phyloP scores from a whole-genome alignment of 345 rosid genomes.

The Chamaenerion angustifolium region DNA sequence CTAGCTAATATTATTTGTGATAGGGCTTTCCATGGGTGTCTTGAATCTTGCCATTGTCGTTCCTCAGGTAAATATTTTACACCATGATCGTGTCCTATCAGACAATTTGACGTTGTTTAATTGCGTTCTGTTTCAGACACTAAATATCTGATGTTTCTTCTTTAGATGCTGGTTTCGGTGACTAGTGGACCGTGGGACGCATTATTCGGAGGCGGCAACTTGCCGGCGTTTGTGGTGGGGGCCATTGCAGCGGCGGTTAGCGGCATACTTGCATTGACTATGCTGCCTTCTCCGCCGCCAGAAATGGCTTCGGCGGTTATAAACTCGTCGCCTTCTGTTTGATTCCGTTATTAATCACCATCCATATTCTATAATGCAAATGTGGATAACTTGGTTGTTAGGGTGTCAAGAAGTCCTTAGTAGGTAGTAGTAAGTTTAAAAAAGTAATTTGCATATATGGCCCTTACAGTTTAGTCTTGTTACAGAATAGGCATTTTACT shows the following conservation, averaged over 20 bases:
- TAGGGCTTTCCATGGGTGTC: slow-evolving; percentile 25
- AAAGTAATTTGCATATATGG: too few relatives aligned
- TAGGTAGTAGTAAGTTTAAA: too few relatives aligned
- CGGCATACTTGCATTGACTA: slow-evolving; percentile 9
- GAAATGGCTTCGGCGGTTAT: background rate
- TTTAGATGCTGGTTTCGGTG: slow-evolving; percentile 8
- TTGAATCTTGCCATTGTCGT: slow-evolving; percentile 23
- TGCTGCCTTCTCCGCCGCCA: slow-evolving; percentile 15
- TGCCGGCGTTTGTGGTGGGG: slow-evolving; percentile 22
- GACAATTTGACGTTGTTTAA: too few relatives aligned
- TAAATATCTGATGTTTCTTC: background rate
- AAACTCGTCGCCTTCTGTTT: too few relatives aligned
- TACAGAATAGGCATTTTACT: too few relatives aligned
- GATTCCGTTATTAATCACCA: background rate
- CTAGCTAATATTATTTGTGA: too few relatives aligned
- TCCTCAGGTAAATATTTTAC: slow-evolving; percentile 18
- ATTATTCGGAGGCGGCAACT: slow-evolving; percentile 12
- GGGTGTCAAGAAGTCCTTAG: too few relatives aligned
- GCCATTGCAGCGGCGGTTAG: slow-evolving; percentile 17
- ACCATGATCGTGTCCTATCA: background rate
- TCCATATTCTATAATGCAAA: background rate
- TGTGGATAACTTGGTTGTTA: too few relatives aligned
- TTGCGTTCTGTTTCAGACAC: too few relatives aligned
- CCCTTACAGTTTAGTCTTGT: too few relatives aligned
- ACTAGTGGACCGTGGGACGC: slow-evolving; percentile 7